These are phyloP conservation scores for Cladosporium sp. DNA, from an alignment of 2,329 filamentous ascomycete species.

Conservation along the genomic window DNA sequence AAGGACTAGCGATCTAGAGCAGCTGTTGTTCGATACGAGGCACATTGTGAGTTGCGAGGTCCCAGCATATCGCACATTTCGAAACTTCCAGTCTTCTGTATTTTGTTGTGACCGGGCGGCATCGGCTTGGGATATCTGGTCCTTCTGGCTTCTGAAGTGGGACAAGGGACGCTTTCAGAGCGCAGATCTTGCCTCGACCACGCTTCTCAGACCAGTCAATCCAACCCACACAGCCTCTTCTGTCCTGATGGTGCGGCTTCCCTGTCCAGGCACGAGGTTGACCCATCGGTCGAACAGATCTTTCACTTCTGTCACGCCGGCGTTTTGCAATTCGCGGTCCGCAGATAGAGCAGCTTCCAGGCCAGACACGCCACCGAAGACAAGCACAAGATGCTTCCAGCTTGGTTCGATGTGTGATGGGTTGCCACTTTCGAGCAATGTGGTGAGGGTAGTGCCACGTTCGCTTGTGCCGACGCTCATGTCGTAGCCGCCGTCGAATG, in stretches of 20 bases:
- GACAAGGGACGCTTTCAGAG: neutral
- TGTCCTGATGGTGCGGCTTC: slow-evolving; percentile 77
- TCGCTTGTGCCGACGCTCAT: slow-evolving; percentile 82
- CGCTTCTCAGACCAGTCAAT: slow-evolving; percentile 63
- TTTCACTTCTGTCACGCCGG: slow-evolving; percentile 64
- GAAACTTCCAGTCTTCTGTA: neutral
- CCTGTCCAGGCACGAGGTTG: slow-evolving; percentile 76
- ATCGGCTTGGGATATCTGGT: neutral
- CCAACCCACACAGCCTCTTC: slow-evolving; percentile 82
- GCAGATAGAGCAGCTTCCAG: slow-evolving; percentile 72
- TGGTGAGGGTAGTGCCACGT: slow-evolving; percentile 53
- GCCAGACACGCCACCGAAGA: slow-evolving; percentile 79
- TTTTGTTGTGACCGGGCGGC: neutral
- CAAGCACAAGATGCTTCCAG: slow-evolving; percentile 68
- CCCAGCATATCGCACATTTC: neutral
- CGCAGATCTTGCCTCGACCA: slow-evolving; percentile 30
- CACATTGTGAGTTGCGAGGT: neutral
- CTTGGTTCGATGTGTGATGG: slow-evolving; percentile 40
- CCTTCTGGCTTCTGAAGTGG: neutral
- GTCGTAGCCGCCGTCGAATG: slow-evolving; percentile 77
- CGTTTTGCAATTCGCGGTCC: slow-evolving; percentile 59
- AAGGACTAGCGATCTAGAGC: neutral
- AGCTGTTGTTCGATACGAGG: neutral
- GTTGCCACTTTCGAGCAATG: slow-evolving; percentile 44
- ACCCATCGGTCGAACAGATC: slow-evolving; percentile 84